Evolutionary conservation across 2,329 filamentous ascomycete species (phyloP).

Genomic region (Orbilia blumenaviensis): DNA sequence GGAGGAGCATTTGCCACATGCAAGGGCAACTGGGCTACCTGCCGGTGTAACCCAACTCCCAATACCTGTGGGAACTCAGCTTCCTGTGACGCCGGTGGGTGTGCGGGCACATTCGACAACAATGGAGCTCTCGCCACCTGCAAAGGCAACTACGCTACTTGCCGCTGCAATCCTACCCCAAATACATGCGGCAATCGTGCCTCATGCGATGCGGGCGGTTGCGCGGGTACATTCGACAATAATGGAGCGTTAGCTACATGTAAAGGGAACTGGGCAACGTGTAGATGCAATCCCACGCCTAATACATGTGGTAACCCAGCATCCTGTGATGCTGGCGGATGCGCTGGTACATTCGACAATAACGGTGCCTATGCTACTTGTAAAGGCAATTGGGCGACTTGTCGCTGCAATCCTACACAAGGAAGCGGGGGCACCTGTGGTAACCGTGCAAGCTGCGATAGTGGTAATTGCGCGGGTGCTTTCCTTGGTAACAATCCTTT

Average conservation of each 20-base stretch:
- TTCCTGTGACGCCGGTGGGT: background rate
- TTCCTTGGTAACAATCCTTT: background rate
- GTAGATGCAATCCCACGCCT: background rate
- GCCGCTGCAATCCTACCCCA: constrained; percentile 2
- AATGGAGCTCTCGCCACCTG: constrained; percentile 8
- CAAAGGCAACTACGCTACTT: constrained; percentile 10
- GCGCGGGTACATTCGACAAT: constrained; percentile 11
- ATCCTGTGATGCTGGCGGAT: background rate
- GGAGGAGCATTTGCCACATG: background rate
- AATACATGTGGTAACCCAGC: constrained; percentile 15
- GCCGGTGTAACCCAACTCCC: too few species aligned
- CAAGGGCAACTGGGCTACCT: background rate
- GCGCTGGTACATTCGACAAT: constrained; percentile 14
- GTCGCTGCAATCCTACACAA: constrained; percentile 4
- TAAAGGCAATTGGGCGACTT: constrained; percentile 14
- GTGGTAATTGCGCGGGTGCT: background rate
- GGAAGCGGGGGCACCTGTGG: constrained; percentile 10
- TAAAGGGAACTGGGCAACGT: background rate
- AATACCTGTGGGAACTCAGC: too few species aligned
- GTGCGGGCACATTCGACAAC: constrained; percentile 16
- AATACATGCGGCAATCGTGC: constrained; percentile 12
- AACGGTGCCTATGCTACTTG: constrained; percentile 6
- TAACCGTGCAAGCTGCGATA: constrained; percentile 16
- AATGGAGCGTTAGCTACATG: too few species aligned
- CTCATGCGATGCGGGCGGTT: constrained; percentile 3